Conservation (phyloP, 2,329 filamentous ascomycete genomes). For the Monosporascus ibericus region DNA sequence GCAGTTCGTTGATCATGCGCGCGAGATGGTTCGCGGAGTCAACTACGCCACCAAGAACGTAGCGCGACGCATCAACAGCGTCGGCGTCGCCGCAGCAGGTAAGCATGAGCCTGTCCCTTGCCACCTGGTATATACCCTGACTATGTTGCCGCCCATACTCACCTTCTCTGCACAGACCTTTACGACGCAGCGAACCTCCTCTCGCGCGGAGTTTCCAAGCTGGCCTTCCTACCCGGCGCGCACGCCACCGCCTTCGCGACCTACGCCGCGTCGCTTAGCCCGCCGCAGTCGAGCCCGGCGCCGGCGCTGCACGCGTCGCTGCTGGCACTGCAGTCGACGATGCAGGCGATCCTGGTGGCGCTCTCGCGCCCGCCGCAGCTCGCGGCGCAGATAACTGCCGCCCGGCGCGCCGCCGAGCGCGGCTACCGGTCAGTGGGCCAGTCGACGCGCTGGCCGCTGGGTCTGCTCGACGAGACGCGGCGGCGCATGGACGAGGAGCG, state of each 20-base stretch:
- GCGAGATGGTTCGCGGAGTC: slow-evolving; percentile 81
- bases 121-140: background rate
- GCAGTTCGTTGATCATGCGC: slow-evolving; percentile 83
- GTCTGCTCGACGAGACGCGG: slow-evolving; percentile 80
- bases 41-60: slow-evolving; percentile 79
- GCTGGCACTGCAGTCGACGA: slow-evolving; percentile 75
- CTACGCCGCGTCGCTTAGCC: slow-evolving; percentile 61
- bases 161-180: slow-evolving; percentile 48
- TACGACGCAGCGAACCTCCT: slow-evolving; percentile 57
- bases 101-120: slow-evolving; percentile 18
- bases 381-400: slow-evolving; percentile 67
- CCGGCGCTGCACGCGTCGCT: slow-evolving; percentile 69
- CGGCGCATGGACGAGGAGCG: slow-evolving; percentile 78
- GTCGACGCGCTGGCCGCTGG: slow-evolving; percentile 72
- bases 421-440: slow-evolving; percentile 69
- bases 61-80: slow-evolving; percentile 69
- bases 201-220: slow-evolving; percentile 44
- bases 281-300: slow-evolving; percentile 67
- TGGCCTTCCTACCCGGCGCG: slow-evolving; percentile 60
- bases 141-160: slow-evolving; percentile 13
- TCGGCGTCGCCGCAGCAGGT: slow-evolving; percentile 60
- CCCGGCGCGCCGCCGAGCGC: slow-evolving; percentile 72
- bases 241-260: slow-evolving; percentile 67
- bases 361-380: slow-evolving; percentile 74
- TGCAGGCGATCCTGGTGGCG: slow-evolving; percentile 72